Evolutionary conservation across 1,284 basidiomycete species (phyloP), one percentile per base, ranked within the genome.

Genomic region (Pulveroboletus ridleyi): DNA sequence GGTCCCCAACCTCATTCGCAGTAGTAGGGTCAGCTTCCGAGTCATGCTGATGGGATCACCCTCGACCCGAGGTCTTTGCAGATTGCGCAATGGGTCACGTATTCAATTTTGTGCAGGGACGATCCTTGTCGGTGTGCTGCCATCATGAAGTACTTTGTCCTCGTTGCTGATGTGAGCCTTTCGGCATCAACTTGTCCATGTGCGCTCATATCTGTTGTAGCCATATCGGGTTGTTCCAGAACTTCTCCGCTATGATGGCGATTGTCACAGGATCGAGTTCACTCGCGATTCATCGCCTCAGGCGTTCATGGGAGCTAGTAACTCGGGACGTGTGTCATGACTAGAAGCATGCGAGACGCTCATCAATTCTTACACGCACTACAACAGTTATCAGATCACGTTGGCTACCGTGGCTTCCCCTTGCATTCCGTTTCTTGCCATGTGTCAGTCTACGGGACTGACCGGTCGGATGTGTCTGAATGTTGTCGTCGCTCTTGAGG

Each of bases 341-440:
- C 67, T 86, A 56, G 78, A 78, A 56, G 72, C 74, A 6, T 85
- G 84, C 65, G 89, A 92, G 69, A 79, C 79, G 61, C 85, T 86
- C 33, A 83, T 53, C 71, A 87, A 90, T 72, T 84, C 87, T n/a
- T 86, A 84, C 67, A 89, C 89, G 77, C 95, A 94, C 71, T 95
- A 92, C 78, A 85, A 86, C 49, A 87, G 83, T 63, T 95, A 94
- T 76, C 87, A 89, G 60, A 82, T 85, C 56, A 82, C 84, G 56
- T 79, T 95, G 63, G 87, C 88, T 62, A 83, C 82, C 41, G 85
- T 92, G 62, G 84, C 5, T 29, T 29, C 91, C 5, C 92, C 93
- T 49, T 94, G 92, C 70, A 90, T 95, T 5, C 94, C 93, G 4
- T 95, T 95, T 79, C 83, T 95, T 22, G 92, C 90, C 90, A 71